Evolutionary conservation across 1,284 basidiomycete species (phyloP).

Genomic region (Irpex sp.): DNA sequence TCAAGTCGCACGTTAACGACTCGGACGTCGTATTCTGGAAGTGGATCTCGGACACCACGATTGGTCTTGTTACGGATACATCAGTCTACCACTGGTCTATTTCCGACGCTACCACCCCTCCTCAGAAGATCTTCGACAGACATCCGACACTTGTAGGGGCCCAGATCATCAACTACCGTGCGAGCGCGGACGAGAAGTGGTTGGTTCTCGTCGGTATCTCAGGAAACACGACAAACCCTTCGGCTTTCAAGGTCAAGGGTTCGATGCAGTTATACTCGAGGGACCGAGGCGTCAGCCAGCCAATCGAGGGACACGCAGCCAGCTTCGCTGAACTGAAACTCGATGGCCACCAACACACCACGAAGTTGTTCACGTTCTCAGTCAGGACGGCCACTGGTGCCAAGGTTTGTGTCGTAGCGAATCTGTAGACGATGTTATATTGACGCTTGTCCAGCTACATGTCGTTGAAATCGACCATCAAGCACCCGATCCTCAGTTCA

Average conservation of each 20-base stretch:
- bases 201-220: slow-evolving; percentile 95
- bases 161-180: slow-evolving; percentile 99
- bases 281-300: slow-evolving; percentile 94
- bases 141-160: slow-evolving; percentile 92
- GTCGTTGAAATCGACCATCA: slow-evolving; percentile 98
- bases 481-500: slow-evolving; percentile 92
- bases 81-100: slow-evolving; percentile 96
- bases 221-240: slow-evolving; percentile 88
- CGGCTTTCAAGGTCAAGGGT: slow-evolving; percentile 97
- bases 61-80: slow-evolving; percentile 95
- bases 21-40: slow-evolving; percentile 99
- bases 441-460: slow-evolving; percentile 67
- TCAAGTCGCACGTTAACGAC: slow-evolving; percentile 92
- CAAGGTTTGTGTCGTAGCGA: slow-evolving; percentile 61
- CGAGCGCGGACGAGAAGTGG: slow-evolving; percentile 95
- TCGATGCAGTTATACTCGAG: slow-evolving; percentile 93
- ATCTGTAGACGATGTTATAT: slow-evolving; percentile 9
- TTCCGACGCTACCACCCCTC: slow-evolving; percentile 65
- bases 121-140: slow-evolving; percentile 94
- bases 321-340: slow-evolving; percentile 92
- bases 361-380: slow-evolving; percentile 95
- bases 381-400: slow-evolving; percentile 95
- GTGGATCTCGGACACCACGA: slow-evolving; percentile 89
- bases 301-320: slow-evolving; percentile 98
- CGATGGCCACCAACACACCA: slow-evolving; percentile 79